A percentile compares a stretch with the other conserved stretches of the same genome.
Evolutionary conservation across 2,329 filamentous ascomycete genomes (phyloP).

Genomic region (Tympanopsis confertula): DNA sequence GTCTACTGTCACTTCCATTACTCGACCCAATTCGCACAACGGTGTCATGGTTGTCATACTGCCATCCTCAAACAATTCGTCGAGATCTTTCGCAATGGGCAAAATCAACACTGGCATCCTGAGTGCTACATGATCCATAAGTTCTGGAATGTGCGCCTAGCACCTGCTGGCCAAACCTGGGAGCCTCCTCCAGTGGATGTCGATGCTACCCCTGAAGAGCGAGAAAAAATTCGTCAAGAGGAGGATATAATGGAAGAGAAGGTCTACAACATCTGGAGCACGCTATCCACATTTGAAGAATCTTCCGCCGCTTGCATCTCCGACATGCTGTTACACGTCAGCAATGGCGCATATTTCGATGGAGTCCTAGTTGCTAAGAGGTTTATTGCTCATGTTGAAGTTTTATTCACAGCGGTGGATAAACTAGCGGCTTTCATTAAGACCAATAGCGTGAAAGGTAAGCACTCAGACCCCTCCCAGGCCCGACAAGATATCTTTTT

Average conservation of each 20-base stretch:
- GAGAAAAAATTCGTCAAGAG: slow-evolving; percentile 66
- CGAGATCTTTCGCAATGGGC: slow-evolving; percentile 93
- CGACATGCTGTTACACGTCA: slow-evolving; percentile 96
- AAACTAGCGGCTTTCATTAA: slow-evolving; percentile 66
- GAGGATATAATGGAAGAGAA: slow-evolving; percentile 97
- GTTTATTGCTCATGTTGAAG: slow-evolving; percentile 92
- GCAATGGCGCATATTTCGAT: slow-evolving; percentile 91
- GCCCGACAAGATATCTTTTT: background rate
- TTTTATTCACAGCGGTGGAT: slow-evolving; percentile 82
- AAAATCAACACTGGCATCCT: slow-evolving; percentile 98
- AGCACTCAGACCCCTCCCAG: slow-evolving; percentile 12
- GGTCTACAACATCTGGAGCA: slow-evolving; percentile 96
- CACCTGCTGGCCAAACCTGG: slow-evolving; percentile 40
- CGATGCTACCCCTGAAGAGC: slow-evolving; percentile 54
- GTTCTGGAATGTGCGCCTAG: slow-evolving; percentile 94
- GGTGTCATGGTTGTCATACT: slow-evolving; percentile 92
- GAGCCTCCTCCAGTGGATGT: slow-evolving; percentile 21
- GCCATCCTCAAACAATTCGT: slow-evolving; percentile 98
- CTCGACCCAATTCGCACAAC: slow-evolving; percentile 89
- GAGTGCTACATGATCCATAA: slow-evolving; percentile 99
- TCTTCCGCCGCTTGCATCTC: slow-evolving; percentile 96
- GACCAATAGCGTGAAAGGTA: slow-evolving; percentile 63
- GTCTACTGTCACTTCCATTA: slow-evolving; percentile 99
- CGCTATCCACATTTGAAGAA: slow-evolving; percentile 91
- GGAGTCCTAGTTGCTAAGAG: slow-evolving; percentile 88